phyloP scores from a whole-genome alignment of 345 rosid genomes.

The Mangifera indica region DNA sequence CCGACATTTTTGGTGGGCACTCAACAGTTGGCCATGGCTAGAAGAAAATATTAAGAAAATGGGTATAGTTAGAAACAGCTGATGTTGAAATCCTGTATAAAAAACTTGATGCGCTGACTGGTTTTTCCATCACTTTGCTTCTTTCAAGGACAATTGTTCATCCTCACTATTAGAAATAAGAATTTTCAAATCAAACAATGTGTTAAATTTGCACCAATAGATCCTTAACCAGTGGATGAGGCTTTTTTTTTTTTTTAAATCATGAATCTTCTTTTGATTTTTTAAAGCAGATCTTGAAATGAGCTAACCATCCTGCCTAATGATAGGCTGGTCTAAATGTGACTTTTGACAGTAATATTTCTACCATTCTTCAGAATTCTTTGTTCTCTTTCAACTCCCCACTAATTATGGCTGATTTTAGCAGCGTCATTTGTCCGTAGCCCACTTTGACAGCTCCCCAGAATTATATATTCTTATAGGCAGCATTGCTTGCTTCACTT shows the following conservation, averaged over 20 bases:
- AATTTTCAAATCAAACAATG: background rate
- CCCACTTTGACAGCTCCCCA: background rate
- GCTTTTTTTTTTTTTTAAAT: background rate
- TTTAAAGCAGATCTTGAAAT: background rate
- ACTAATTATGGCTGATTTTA: background rate
- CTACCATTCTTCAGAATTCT: background rate
- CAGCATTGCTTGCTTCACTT: background rate
- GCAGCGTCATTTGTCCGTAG: background rate
- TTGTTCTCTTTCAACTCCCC: background rate
- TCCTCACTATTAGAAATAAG: background rate
- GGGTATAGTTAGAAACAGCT: background rate
- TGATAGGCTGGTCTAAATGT: background rate
- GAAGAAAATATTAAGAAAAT: background rate
- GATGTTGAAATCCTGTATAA: constrained; percentile 14
- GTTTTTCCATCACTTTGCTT: constrained; percentile 12
- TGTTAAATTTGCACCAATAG: background rate
- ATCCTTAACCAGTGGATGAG: background rate
- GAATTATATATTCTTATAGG: background rate
- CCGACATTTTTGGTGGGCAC: constrained; percentile 16
- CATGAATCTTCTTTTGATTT: background rate
- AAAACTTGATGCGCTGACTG: constrained; percentile 11
- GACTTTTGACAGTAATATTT: background rate
- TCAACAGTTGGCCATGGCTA: background rate
- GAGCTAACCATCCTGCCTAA: background rate
- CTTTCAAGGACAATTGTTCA: background rate